Base-by-base conservation (phyloP, 768 basidiomycete species). In the Pleurotus ostreatus region DNA sequence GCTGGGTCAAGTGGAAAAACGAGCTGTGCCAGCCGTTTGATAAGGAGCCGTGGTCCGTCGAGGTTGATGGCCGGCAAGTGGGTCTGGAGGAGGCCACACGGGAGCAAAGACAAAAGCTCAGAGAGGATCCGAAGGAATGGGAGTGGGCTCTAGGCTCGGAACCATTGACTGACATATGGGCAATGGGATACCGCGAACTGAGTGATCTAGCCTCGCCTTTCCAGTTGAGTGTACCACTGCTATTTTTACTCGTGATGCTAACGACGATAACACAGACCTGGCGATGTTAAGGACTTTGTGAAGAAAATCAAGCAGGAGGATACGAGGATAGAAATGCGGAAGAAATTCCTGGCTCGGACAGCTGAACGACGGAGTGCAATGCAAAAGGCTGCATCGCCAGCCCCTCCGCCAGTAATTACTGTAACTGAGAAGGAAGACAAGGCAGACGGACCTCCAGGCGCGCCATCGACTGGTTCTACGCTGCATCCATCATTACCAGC, bases 1-100 rank as follows among this genome's bases (percentile, higher is more conserved):
- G 92, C 63, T 95, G 93, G 93, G 83, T 92, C 3, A 83, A 80
- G 60, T 94, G 92, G 92, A 94, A 94, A 73, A 89, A 89, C 60
- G 85, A 89, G 41, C 69, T 88, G 2, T 94, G 92, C 65, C 73
- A 82, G 13, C 81, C 87, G 2, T 94, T 94, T 64, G 89, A 92
- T 65, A 85, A 85, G 62, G 84, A 84, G 39, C 77, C 88, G 4
- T 83, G 86, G 80, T 72, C 70, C 9, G 67, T 70, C 43, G 76
- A 80, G 49, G 59, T 83, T 26, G 72, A 78, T 51, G 81, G 74
- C 3, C 68, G 70, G 62, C 78, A 75, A 52, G 74, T 82, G 20
- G 82, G 80, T 12, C 65, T 91, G 38, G 80, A 88, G 61, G 84
- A 85, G 61, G 82, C 82, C 18, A 90, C 87, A 7, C 75, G 67